These are phyloP conservation scores for Gymnopus androsaceus DNA, from an alignment of 1,284 basidiomycete genomes.

Conservation along the genomic window DNA sequence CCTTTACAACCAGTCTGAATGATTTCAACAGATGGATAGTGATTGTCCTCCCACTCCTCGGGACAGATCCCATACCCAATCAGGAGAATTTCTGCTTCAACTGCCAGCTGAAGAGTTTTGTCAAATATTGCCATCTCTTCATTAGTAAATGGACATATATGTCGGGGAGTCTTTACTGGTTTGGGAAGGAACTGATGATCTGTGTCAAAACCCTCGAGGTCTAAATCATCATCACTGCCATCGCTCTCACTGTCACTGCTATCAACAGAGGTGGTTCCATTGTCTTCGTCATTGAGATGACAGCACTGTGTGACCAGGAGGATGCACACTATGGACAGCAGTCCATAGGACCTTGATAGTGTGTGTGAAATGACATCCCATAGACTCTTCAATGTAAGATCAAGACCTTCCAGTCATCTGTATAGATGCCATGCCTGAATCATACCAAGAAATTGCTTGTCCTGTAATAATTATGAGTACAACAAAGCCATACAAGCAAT, in stretches of 20 bases:
- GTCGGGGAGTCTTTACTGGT: slow-evolving; percentile 9
- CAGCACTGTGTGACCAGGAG: slow-evolving; percentile 11
- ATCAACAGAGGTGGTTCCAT: background rate
- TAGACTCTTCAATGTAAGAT: slow-evolving; percentile 14
- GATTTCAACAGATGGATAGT: slow-evolving; percentile 22
- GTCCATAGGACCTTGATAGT: too few relatives aligned
- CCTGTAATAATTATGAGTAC: slow-evolving; percentile 26
- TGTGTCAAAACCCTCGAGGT: background rate
- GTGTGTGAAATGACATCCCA: slow-evolving; percentile 6
- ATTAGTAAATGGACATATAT: slow-evolving; percentile 4
- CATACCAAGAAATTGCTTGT: slow-evolving; percentile 30
- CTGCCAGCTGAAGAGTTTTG: background rate
- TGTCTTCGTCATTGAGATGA: slow-evolving; percentile 19
- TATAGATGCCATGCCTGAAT: slow-evolving; percentile 27
- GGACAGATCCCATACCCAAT: slow-evolving; percentile 22
- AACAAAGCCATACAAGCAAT: background rate
- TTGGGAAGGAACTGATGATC: slow-evolving; percentile 17
- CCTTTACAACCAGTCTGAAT: slow-evolving; percentile 15
- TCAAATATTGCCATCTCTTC: background rate
- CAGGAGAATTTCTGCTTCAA: slow-evolving; percentile 19
- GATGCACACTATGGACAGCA: too few relatives aligned
- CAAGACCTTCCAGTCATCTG: slow-evolving; percentile 21
- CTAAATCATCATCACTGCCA: background rate
- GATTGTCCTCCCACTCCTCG: slow-evolving; percentile 24
- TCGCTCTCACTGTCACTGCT: background rate